phyloP scores from a whole-genome alignment of 371 early-diverging fungal genomes.

The Basidiobolus meristosporus region DNA sequence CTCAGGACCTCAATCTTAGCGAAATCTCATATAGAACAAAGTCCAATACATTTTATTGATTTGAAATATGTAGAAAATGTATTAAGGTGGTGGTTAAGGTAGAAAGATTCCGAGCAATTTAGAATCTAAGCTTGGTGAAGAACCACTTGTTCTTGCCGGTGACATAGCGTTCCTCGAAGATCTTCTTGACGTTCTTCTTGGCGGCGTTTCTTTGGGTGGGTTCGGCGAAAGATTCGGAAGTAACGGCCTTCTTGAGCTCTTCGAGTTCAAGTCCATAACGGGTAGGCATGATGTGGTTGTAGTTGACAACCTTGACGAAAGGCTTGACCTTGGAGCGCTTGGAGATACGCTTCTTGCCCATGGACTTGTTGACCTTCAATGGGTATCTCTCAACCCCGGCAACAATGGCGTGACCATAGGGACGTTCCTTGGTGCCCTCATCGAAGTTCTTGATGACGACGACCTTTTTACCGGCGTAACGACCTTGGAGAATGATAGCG shows the following conservation, averaged over 20 bases:
- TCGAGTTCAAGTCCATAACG: slow-evolving; percentile 76
- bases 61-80: too few relatives aligned
- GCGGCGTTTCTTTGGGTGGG: slow-evolving; percentile 76
- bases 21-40: too few relatives aligned
- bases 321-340: slow-evolving; percentile 94
- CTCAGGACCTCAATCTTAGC: too few relatives aligned
- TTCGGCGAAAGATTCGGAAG: slow-evolving; percentile 81
- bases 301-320: slow-evolving; percentile 96
- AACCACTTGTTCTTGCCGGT: slow-evolving; percentile 99
- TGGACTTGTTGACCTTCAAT: slow-evolving; percentile 82
- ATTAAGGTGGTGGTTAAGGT: too few relatives aligned
- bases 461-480: slow-evolving; percentile 97
- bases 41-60: too few relatives aligned
- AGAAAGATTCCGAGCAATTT: too few relatives aligned
- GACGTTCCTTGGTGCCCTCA: slow-evolving; percentile 79
- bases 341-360: slow-evolving; percentile 87
- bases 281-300: slow-evolving; percentile 98
- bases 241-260: slow-evolving; percentile 69
- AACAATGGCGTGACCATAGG: slow-evolving; percentile 93
- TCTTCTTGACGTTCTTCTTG: slow-evolving; percentile 85
- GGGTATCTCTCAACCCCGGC: slow-evolving; percentile 94
- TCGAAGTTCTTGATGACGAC: slow-evolving; percentile 90
- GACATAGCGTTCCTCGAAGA: slow-evolving; percentile 86
- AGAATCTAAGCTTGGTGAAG: slow-evolving; percentile 97
- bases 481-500: slow-evolving; percentile 91